These are phyloP conservation scores for Diutina neorugosa DNA, from an alignment of 1,139 yeast species.

Conservation along the genomic window DNA sequence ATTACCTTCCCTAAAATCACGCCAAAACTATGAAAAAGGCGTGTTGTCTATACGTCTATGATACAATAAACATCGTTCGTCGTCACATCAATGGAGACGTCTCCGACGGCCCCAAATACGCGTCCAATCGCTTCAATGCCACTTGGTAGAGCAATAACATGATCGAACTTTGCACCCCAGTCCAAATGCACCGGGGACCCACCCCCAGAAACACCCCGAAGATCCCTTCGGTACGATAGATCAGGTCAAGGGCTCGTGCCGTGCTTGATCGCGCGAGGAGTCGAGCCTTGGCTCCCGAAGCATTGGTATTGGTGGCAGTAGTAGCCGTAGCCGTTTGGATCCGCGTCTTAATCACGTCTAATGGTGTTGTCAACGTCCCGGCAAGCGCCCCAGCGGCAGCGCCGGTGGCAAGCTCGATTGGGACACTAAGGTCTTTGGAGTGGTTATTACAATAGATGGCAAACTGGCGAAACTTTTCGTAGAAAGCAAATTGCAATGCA, in stretches of 20 bases:
- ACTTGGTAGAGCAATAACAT: constrained; percentile 83
- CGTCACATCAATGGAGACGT: background rate
- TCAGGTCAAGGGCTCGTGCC: constrained; percentile 46
- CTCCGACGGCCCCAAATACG: background rate
- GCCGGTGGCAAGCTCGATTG: constrained; percentile 68
- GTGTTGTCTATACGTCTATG: background rate
- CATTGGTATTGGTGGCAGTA: constrained; percentile 4
- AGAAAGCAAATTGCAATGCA: constrained; percentile 91
- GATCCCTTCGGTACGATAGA: constrained; percentile 66
- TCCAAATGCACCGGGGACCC: constrained; percentile 94
- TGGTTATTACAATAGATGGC: constrained; percentile 37
- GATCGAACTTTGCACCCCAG: constrained; percentile 87
- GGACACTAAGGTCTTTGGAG: constrained; percentile 37
- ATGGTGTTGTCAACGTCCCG: constrained; percentile 69
- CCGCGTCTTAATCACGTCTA: constrained; percentile 90
- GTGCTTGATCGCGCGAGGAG: constrained; percentile 40
- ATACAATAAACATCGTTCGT: background rate
- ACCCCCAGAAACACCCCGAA: constrained; percentile 84
- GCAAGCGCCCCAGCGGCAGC: constrained; percentile 97
- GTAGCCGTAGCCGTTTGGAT: constrained; percentile 51
- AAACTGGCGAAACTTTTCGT: constrained; percentile 65
- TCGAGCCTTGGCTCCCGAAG: background rate
- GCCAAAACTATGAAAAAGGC: background rate
- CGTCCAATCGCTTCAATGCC: constrained; percentile 15
- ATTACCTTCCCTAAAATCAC: background rate